phyloP scores from a whole-genome alignment of 2,329 filamentous ascomycete species.

The Didymella sp. region DNA sequence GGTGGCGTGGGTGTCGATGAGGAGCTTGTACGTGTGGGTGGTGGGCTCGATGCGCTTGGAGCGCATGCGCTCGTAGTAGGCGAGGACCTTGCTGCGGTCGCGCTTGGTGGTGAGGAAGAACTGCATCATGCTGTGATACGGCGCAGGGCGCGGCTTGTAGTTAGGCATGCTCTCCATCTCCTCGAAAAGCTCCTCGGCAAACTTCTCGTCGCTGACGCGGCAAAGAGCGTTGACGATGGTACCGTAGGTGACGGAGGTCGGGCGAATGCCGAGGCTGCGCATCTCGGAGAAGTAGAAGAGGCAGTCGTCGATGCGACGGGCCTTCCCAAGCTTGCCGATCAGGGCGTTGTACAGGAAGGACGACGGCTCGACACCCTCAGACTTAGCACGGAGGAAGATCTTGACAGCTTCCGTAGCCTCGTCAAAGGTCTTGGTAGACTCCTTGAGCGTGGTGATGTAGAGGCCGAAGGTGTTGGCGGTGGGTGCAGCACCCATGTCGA shows the following conservation, averaged over 20 bases:
- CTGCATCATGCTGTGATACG: constrained; percentile 99
- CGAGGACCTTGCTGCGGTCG: constrained; percentile 89
- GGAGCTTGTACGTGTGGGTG: constrained; percentile 95
- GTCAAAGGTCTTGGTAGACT: constrained; percentile 96
- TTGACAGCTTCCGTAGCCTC: constrained; percentile 96
- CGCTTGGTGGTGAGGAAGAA: constrained; percentile 98
- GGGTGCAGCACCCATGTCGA: constrained; percentile 87
- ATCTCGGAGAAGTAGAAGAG: constrained; percentile 98
- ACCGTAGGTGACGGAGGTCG: constrained; percentile 96
- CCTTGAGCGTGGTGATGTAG: constrained; percentile 99
- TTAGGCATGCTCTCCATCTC: constrained; percentile 99
- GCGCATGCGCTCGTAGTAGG: constrained; percentile 95
- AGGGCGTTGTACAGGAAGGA: constrained; percentile 98
- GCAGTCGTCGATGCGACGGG: constrained; percentile 95
- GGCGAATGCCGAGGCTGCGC: constrained; percentile 89
- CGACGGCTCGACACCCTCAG: constrained; percentile 92
- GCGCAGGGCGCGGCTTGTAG: constrained; percentile 96
- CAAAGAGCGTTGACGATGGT: constrained; percentile 98
- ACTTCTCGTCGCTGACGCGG: constrained; percentile 96
- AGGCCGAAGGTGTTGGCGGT: constrained; percentile 97
- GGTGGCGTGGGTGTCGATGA: constrained; percentile 94
- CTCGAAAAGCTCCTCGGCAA: constrained; percentile 96
- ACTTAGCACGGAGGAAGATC: constrained; percentile 93
- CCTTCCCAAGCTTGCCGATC: constrained; percentile 98
- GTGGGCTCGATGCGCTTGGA: constrained; percentile 86